Base-by-base conservation (phyloP, 768 basidiomycete species). In the Kwoniella newhampshirensis region DNA sequence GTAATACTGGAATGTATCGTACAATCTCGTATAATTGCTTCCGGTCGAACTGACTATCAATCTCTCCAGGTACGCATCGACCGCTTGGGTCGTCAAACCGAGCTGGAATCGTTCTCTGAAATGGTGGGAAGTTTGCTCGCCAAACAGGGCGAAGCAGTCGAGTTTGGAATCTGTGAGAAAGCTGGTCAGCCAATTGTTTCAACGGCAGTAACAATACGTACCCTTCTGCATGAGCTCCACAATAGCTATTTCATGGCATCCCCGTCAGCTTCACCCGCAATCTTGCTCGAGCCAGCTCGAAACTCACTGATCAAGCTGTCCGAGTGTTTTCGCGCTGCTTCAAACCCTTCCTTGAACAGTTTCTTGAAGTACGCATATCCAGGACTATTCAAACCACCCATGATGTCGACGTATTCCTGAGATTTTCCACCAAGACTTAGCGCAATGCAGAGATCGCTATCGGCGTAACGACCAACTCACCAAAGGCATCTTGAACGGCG, bases 161-260 rank as follows among this genome's bases (percentile, higher is more conserved):
- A 94, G 80, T 21, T 85, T 82, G 1, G 91, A 96, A 73, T 94
- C 92, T 91, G 57, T 7, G 25, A 36, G 41, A 55, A 54, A 55
- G 57, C 51, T 35, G 5, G n/a, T 26, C 40, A 63, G 48, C 25
- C 28, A 57, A 44, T 41, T 27, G 44, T 40, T 47, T 40, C 36
- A 23, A 23, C 9, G 17, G 18, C 7, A 15, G 15, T 26, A 4
- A 21, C 18, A n/a, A 9, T 15, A 57, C 78, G 51, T 66, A 87
- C 90, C 88, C 82, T 91, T 93, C 77, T 98, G 94, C 96, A 98
- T 98, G 51, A 98, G 80, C 73, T 98, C 96, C 36, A 98, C 92
- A 67, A 98, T 81, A 37, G 85, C 85, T 86, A 28, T 12, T 46
- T 30, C 20, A 5, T 27, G 41, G 43, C 26, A 9, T 37, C 36